Evolutionary conservation across 495 filamentous ascomycete species (phyloP).

Genomic region (Filosporella fistucella): DNA sequence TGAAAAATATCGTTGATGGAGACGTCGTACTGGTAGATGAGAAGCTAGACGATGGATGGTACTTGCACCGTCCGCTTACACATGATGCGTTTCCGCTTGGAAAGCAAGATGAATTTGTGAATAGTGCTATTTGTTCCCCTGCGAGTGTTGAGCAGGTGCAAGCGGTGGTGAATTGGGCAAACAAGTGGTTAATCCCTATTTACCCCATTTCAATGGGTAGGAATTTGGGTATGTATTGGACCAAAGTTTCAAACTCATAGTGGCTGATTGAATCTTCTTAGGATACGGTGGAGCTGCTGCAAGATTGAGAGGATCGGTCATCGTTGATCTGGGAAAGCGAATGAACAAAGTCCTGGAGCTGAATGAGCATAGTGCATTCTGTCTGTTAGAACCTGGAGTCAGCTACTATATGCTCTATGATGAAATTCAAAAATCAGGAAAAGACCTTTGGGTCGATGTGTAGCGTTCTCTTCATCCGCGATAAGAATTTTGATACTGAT

Average conservation of each 20-base stretch:
- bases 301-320: too few relatives aligned
- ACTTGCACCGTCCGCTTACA: conserved; percentile 1
- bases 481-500: too few relatives aligned
- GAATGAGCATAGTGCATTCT: conserved; percentile 43
- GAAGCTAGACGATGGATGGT: background rate
- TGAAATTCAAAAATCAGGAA: background rate
- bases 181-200: conserved; percentile 44
- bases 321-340: too few relatives aligned
- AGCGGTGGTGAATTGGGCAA: conserved; percentile 38
- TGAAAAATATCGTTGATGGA: background rate
- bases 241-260: too few relatives aligned
- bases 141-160: conserved; percentile 41
- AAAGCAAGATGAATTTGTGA: conserved; percentile 26
- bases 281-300: too few relatives aligned
- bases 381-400: conserved; percentile 53
- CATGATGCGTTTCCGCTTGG: background rate
- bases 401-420: conserved; percentile 33
- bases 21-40: background rate
- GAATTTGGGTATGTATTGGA: too few relatives aligned
- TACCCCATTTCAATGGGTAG: conserved; percentile 50
- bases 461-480: too few relatives aligned
- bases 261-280: too few relatives aligned
- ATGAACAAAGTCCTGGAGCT: conserved; percentile 51
- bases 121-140: conserved; percentile 36
- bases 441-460: background rate